Evolutionary conservation across 345 rosid genomes (phyloP).

Genomic region (Populus nigra): DNA sequence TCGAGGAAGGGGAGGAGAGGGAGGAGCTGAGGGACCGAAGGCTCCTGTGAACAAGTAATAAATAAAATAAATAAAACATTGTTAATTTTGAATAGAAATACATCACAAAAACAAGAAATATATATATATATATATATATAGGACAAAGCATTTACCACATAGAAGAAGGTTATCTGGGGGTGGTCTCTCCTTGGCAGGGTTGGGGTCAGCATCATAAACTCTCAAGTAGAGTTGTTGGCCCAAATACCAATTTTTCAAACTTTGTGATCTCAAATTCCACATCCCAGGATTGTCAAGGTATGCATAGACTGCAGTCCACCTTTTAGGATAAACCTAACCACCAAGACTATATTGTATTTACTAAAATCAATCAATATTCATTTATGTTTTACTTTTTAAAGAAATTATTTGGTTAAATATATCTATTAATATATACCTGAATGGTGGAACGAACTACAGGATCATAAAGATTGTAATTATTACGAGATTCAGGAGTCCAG

Average conservation of each 20-base stretch:
- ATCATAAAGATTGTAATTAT: conserved; percentile 46
- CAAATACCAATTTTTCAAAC: conserved; percentile 60
- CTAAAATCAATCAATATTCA: no score
- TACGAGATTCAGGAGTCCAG: conserved; percentile 47
- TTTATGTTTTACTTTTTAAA: no score
- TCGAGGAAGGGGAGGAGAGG: not conserved
- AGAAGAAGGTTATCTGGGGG: conserved; percentile 58
- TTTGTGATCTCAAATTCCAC: conserved; percentile 92
- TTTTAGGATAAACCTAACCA: conserved; percentile 57
- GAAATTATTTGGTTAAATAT: no score
- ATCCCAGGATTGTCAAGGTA: conserved; percentile 85
- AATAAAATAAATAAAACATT: not conserved
- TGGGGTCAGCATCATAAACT: conserved; percentile 60
- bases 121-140: no score
- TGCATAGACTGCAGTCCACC: conserved; percentile 62
- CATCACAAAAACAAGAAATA: not conserved
- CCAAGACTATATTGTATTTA: not conserved
- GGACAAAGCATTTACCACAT: conserved; percentile 43
- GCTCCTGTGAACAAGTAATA: conserved; percentile 28
- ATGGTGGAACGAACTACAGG: conserved; percentile 69
- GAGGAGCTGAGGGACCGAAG: conserved; percentile 6
- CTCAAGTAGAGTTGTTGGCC: conserved; percentile 72
- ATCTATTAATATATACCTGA: conserved; percentile 31
- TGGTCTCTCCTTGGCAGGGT: conserved; percentile 57
- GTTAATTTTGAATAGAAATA: not conserved